These are phyloP conservation scores for Ceratocystis huliohia DNA, from an alignment of 2,329 filamentous ascomycete species.

Conservation along the genomic window DNA sequence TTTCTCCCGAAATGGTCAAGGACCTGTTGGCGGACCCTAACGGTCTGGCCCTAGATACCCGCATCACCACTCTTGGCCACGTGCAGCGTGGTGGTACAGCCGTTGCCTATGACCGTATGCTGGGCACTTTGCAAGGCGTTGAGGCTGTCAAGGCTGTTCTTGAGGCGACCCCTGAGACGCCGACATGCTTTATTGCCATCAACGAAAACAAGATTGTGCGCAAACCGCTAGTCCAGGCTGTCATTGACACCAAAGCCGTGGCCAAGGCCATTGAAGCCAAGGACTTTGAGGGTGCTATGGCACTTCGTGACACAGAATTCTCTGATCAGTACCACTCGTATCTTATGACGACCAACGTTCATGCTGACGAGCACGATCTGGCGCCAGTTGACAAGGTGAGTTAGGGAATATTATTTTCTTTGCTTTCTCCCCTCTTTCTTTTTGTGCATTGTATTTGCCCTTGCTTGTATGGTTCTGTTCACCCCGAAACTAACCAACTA, in stretches of 20 bases:
- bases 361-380: conserved; percentile 54
- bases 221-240: conserved; percentile 78
- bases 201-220: conserved; percentile 96
- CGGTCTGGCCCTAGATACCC: conserved; percentile 72
- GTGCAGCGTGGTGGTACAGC: conserved; percentile 92
- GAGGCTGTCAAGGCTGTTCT: conserved; percentile 88
- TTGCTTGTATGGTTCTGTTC: conserved; percentile 23
- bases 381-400: conserved; percentile 54
- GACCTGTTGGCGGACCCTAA: conserved; percentile 64
- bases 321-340: conserved; percentile 85
- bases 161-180: conserved; percentile 75
- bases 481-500: background rate
- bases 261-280: conserved; percentile 68
- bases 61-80: conserved; percentile 89
- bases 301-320: conserved; percentile 82
- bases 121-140: conserved; percentile 84
- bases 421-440: background rate
- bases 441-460: background rate
- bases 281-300: conserved; percentile 80
- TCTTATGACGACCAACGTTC: conserved; percentile 75
- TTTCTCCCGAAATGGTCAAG: conserved; percentile 70
- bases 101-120: conserved; percentile 86
- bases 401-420: conserved; percentile 18
- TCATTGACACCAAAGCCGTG: conserved; percentile 73
- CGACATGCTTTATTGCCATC: conserved; percentile 90